Evolutionary conservation across 192 early-diverging fungal species (phyloP).

Genomic region (Gryganskiella cystojenkinii): DNA sequence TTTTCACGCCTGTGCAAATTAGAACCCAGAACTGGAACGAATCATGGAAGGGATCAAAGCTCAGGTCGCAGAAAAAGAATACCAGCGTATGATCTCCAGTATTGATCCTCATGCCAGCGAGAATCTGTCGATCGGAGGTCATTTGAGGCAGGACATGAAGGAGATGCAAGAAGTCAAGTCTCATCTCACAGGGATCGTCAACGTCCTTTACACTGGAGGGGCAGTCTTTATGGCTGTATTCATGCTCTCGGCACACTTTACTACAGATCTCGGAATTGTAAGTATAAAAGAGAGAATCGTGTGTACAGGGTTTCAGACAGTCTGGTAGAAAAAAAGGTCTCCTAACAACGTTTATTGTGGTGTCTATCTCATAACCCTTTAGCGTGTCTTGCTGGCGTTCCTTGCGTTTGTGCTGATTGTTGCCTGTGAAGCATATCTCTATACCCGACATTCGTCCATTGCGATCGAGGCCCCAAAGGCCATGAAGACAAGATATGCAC

Average conservation of each 20-base stretch:
- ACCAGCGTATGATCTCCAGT: slow-evolving; percentile 37
- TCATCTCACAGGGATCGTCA: slow-evolving; percentile 32
- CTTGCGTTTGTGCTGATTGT: slow-evolving; percentile 38
- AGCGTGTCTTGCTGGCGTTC: slow-evolving; percentile 36
- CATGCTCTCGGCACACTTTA: slow-evolving; percentile 47
- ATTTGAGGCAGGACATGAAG: slow-evolving; percentile 38
- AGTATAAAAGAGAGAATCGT: background rate
- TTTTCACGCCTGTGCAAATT: background rate
- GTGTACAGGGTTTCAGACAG: background rate
- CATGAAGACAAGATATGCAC: slow-evolving; percentile 7
- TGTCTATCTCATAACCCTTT: background rate
- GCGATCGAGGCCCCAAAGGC: background rate
- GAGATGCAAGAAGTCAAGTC: slow-evolving; percentile 43
- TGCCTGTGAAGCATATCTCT: slow-evolving; percentile 42
- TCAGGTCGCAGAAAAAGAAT: slow-evolving; percentile 38
- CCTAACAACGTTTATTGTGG: too few species aligned
- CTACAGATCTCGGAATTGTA: slow-evolving; percentile 31
- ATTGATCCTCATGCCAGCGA: slow-evolving; percentile 1
- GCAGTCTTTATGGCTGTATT: slow-evolving; percentile 45
- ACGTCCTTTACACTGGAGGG: slow-evolving; percentile 38
- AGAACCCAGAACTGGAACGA: slow-evolving; percentile 43
- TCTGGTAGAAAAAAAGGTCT: background rate
- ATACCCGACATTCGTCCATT: slow-evolving; percentile 26
- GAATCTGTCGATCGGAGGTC: slow-evolving; percentile 2
- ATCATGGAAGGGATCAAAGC: slow-evolving; percentile 37